Conservation (phyloP, 2,329 filamentous ascomycete species). For the Pyricularia grisea region DNA sequence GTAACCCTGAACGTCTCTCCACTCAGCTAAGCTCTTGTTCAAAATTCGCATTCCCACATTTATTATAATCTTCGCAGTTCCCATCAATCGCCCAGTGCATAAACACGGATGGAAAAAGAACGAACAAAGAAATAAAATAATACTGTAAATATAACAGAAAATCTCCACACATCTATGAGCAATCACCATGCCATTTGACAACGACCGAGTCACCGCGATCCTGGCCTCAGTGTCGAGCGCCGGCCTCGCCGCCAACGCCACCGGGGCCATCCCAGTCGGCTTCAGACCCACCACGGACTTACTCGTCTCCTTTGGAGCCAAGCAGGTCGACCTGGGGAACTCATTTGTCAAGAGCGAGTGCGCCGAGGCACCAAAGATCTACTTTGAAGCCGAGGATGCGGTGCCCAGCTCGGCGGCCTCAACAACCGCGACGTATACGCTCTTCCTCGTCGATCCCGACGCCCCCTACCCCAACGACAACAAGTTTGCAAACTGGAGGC, state of each 20-base stretch:
- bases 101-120: background rate
- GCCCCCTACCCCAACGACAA: constrained; percentile 45
- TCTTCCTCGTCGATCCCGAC: constrained; percentile 43
- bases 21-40: no score
- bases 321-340: constrained; percentile 1
- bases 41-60: background rate
- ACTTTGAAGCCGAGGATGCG: background rate
- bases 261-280: background rate
- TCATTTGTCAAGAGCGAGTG: constrained; percentile 6
- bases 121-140: background rate
- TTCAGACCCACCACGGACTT: constrained; percentile 3
- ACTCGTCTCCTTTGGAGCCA: background rate
- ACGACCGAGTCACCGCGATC: background rate
- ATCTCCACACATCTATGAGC: background rate
- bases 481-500: constrained; percentile 45
- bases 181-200: background rate
- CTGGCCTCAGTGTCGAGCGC: background rate
- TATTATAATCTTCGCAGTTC: background rate
- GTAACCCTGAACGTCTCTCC: no score
- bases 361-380: background rate
- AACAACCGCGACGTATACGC: constrained; percentile 22
- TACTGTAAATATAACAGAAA: background rate
- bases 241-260: background rate
- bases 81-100: background rate
- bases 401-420: background rate